Evolutionary conservation across 2,329 filamentous ascomycete species (phyloP).

Genomic region (Fusarium verrucosum): DNA sequence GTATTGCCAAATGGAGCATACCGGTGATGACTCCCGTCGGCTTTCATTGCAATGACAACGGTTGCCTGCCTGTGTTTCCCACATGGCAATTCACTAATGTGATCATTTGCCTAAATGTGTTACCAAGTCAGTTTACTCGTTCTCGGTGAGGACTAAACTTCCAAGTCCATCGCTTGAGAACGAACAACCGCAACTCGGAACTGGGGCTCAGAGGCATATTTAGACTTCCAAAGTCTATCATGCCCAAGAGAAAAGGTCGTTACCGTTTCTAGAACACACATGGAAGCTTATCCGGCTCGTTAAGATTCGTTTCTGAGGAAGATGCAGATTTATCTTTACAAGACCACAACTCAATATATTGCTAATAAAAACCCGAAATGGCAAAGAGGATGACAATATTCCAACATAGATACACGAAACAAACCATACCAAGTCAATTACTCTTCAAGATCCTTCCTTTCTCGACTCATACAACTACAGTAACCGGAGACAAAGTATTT

Average conservation of each 20-base stretch:
- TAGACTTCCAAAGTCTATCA: not conserved
- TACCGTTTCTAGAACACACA: not conserved
- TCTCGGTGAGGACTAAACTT: not conserved
- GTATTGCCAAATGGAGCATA: conserved; percentile 4
- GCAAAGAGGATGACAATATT: no score
- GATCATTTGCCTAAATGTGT: not conserved
- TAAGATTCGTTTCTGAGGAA: no score
- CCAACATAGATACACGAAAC: not conserved
- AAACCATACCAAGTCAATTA: not conserved
- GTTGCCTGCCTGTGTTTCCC: conserved; percentile 32
- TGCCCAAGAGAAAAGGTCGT: not conserved
- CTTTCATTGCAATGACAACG: conserved; percentile 29
- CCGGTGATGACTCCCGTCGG: conserved; percentile 17
- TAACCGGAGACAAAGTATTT: conserved; percentile 37
- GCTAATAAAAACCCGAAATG: no score
- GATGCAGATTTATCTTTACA: no score
- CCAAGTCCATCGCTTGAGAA: not conserved
- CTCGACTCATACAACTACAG: not conserved
- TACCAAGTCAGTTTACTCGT: not conserved
- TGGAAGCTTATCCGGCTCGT: no score
- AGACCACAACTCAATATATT: no score
- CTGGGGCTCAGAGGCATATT: not conserved
- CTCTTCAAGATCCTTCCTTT: not conserved
- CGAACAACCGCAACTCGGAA: not conserved
- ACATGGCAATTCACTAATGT: conserved; percentile 39